These are phyloP conservation scores for Acanthamoeba sp. DNA, from an alignment of 208 protist species.

Conservation along the genomic window DNA sequence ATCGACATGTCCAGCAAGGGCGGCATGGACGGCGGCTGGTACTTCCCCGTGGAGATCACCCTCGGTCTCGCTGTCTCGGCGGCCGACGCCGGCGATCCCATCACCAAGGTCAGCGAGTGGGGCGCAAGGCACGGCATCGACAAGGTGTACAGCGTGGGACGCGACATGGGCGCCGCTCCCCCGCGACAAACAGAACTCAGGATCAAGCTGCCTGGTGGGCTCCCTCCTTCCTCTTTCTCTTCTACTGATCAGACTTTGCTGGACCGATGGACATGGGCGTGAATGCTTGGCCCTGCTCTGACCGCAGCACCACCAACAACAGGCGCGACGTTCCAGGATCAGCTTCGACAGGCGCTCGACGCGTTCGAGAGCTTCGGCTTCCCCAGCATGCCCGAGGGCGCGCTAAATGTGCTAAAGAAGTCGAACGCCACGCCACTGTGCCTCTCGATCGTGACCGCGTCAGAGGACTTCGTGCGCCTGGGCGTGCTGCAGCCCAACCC, in stretches of 20 bases:
- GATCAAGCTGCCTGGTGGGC: slow-evolving; percentile 79
- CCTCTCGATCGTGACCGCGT: slow-evolving; percentile 82
- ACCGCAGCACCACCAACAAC: background rate
- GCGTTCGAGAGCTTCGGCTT: slow-evolving; percentile 85
- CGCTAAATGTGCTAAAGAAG: slow-evolving; percentile 72
- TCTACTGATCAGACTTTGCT: background rate
- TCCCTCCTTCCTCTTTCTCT: background rate
- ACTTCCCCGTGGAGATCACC: slow-evolving; percentile 86
- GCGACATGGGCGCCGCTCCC: slow-evolving; percentile 87
- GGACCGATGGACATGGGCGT: background rate
- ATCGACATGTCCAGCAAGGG: slow-evolving; percentile 87
- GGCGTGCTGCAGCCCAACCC: slow-evolving; percentile 82
- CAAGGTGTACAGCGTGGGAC: slow-evolving; percentile 79
- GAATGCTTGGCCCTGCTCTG: too few species aligned
- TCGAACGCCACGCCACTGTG: slow-evolving; percentile 68
- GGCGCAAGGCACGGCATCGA: slow-evolving; percentile 76
- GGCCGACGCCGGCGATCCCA: slow-evolving; percentile 82
- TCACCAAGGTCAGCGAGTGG: slow-evolving; percentile 81
- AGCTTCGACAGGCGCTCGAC: slow-evolving; percentile 79
- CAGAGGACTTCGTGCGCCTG: slow-evolving; percentile 85
- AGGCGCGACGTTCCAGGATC: slow-evolving; percentile 15
- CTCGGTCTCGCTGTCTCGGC: slow-evolving; percentile 81
- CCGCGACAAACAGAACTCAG: slow-evolving; percentile 86
- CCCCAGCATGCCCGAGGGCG: slow-evolving; percentile 76
- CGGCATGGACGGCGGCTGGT: slow-evolving; percentile 89